Conservation (phyloP, 305 asterid genomes). For the Solanum chacoense region DNA sequence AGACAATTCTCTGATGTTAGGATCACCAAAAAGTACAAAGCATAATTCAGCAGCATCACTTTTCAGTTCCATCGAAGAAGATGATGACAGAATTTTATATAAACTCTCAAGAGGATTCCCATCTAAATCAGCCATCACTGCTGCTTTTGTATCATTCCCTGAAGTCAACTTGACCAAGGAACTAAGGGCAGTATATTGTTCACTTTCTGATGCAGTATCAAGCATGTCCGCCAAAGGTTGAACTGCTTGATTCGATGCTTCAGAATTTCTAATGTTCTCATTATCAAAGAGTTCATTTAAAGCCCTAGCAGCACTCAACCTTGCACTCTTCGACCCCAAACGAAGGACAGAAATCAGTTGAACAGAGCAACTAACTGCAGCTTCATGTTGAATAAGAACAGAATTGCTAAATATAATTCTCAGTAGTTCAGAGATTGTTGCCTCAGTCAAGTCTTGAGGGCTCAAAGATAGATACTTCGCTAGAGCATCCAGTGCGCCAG, state of each 20-base stretch:
- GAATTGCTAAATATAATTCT: slow-evolving; percentile 87
- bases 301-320: slow-evolving; percentile 96
- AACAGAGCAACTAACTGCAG: slow-evolving; percentile 87
- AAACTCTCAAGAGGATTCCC: slow-evolving; percentile 85
- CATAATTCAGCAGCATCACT: slow-evolving; percentile 41
- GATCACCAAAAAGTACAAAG: slow-evolving; percentile 32
- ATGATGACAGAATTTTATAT: slow-evolving; percentile 74
- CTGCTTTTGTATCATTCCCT: slow-evolving; percentile 81
- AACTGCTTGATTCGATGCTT: slow-evolving; percentile 86
- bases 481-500: slow-evolving; percentile 92
- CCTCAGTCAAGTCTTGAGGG: slow-evolving; percentile 91
- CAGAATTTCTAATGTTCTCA: slow-evolving; percentile 87
- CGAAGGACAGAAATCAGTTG: slow-evolving; percentile 93
- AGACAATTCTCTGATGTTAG: slow-evolving; percentile 25
- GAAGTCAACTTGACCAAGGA: slow-evolving; percentile 75
- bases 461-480: slow-evolving; percentile 86
- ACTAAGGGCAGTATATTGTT: slow-evolving; percentile 93
- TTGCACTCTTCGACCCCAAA: slow-evolving; percentile 90
- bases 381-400: slow-evolving; percentile 82
- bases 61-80: slow-evolving; percentile 34
- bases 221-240: slow-evolving; percentile 92
- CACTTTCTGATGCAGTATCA: slow-evolving; percentile 82
- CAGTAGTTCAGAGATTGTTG: slow-evolving; percentile 95
- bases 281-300: slow-evolving; percentile 87
- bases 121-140: slow-evolving; percentile 85